Evolutionary conservation across 1,284 basidiomycete species (phyloP).

Genomic region (Takashimella tepidaria): DNA sequence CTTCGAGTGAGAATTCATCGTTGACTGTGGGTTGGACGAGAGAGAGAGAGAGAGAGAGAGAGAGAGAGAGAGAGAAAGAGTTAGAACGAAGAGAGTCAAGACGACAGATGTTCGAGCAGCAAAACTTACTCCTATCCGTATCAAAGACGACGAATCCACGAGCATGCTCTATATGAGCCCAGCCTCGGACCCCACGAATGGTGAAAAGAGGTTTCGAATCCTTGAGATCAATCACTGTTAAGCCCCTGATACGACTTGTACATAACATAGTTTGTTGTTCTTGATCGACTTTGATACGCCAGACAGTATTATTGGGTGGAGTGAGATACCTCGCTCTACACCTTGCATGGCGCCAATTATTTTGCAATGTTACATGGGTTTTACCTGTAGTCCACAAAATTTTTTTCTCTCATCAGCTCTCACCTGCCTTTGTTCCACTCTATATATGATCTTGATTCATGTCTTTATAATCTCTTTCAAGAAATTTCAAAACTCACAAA

Average conservation of each 20-base stretch:
- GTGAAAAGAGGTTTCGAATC: constrained; percentile 24
- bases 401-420: neutral
- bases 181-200: constrained; percentile 15
- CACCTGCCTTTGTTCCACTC: neutral
- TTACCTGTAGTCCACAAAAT: constrained; percentile 11
- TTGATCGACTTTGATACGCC: constrained; percentile 38
- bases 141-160: constrained; percentile 37
- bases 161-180: constrained; percentile 38
- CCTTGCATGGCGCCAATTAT: constrained; percentile 28
- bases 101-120: neutral
- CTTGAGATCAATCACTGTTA: constrained; percentile 22
- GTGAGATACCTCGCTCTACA: constrained; percentile 28
- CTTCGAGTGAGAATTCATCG: constrained; percentile 13
- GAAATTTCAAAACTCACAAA: constrained; percentile 6
- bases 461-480: neutral
- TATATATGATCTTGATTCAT: neutral
- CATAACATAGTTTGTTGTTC: constrained; percentile 28
- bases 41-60: constrained; percentile 9
- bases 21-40: neutral
- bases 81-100: constrained; percentile 9
- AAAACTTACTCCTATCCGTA: constrained; percentile 12
- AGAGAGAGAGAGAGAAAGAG: neutral
- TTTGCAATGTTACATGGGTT: constrained; percentile 12
- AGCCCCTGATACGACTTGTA: constrained; percentile 22
- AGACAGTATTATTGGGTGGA: constrained; percentile 23